Evolutionary conservation across 768 basidiomycete species (phyloP).

Genomic region (Naganishia antarctica): DNA sequence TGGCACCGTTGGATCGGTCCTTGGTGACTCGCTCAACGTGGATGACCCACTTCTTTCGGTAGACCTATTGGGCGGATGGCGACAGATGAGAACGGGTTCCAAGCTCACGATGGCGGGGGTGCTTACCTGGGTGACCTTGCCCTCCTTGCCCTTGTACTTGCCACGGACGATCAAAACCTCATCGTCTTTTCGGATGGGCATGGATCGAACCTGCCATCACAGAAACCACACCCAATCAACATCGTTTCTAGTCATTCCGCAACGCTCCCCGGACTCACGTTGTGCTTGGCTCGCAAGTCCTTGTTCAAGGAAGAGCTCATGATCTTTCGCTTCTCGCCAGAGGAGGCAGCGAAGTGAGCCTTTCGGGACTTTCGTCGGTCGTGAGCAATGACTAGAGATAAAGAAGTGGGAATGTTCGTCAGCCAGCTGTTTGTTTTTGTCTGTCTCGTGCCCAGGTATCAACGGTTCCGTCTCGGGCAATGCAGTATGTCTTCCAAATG

Average conservation of each 20-base stretch:
- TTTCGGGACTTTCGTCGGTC: conserved; percentile 93
- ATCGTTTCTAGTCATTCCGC: neutral
- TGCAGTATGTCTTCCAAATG: neutral
- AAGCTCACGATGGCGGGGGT: neutral
- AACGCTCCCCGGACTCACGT: conserved; percentile 58
- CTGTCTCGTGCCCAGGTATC: neutral
- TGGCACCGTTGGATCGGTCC: conserved; percentile 94
- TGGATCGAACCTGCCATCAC: conserved; percentile 66
- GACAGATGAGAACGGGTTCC: neutral
- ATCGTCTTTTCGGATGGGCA: conserved; percentile 96
- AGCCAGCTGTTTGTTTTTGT: conserved; percentile 1
- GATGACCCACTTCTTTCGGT: conserved; percentile 98
- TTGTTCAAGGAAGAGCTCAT: conserved; percentile 95
- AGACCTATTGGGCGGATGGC: conserved; percentile 59
- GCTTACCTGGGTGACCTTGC: conserved; percentile 71
- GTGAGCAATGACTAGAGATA: conserved; percentile 43
- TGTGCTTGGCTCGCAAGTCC: conserved; percentile 87
- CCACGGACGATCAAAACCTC: conserved; percentile 95
- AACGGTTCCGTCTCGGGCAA: neutral
- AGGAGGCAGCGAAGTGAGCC: conserved; percentile 94
- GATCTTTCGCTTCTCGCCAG: conserved; percentile 90
- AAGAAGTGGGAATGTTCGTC: conserved; percentile 1
- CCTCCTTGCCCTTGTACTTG: conserved; percentile 98
- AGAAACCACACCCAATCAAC: neutral
- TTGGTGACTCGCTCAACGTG: conserved; percentile 96